phyloP scores from a whole-genome alignment of 2,329 filamentous ascomycete species.

The Colletotrichum graminicola region DNA sequence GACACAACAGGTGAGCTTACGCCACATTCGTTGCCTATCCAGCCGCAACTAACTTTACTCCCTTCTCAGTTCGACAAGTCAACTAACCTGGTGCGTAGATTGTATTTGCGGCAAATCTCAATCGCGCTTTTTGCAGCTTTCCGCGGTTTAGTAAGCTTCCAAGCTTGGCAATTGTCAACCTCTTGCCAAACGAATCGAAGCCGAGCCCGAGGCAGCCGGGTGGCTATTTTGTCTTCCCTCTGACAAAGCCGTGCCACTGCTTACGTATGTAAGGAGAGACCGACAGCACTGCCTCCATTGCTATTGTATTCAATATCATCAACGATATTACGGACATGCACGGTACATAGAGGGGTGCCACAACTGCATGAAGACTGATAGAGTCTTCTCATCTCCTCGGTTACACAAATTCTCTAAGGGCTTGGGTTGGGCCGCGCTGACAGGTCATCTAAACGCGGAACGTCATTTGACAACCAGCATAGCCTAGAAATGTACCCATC shows the following conservation, averaged over 20 bases:
- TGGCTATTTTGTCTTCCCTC: background rate
- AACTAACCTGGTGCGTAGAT: background rate
- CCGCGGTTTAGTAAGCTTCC: slow-evolving; percentile 16
- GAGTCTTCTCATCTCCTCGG: slow-evolving; percentile 6
- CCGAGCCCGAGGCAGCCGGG: slow-evolving; percentile 19
- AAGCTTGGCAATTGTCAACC: slow-evolving; percentile 7
- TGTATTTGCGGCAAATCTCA: background rate
- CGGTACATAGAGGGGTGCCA: slow-evolving; percentile 3
- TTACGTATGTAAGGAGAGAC: slow-evolving; percentile 22
- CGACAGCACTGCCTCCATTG: slow-evolving; percentile 4
- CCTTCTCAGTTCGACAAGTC: background rate
- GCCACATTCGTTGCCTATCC: background rate
- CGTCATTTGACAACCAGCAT: slow-evolving; percentile 10
- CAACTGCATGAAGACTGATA: slow-evolving; percentile 9
- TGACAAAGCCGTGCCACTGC: slow-evolving; percentile 28
- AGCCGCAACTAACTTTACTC: slow-evolving; percentile 3
- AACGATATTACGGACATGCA: slow-evolving; percentile 1
- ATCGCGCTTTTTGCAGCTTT: slow-evolving; percentile 13
- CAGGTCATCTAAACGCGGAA: slow-evolving; percentile 1
- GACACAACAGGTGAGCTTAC: slow-evolving; percentile 29
- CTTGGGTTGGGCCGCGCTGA: slow-evolving; percentile 23
- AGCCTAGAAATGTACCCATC: slow-evolving; percentile 15
- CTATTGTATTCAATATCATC: slow-evolving; percentile 1
- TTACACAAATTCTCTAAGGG: slow-evolving; percentile 22
- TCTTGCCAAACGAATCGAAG: background rate